Base-by-base conservation (phyloP, 306 rosid genomes). In the Prunus mume region DNA sequence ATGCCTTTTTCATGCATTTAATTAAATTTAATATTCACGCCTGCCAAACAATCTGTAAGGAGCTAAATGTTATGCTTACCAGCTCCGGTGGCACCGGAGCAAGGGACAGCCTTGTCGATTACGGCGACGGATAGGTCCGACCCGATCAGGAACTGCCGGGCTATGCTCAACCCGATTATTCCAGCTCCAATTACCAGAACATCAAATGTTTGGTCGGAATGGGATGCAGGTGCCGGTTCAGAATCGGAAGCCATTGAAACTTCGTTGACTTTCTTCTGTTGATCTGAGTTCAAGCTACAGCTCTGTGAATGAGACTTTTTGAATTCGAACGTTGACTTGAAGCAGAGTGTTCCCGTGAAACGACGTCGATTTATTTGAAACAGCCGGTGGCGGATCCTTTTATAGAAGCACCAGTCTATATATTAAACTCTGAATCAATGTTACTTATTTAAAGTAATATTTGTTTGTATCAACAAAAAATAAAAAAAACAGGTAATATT, bases 71-170 rank as follows among this genome's bases (percentile, higher is more conserved):
- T 56, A 56, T 19, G 2, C 43, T 70, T 79, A 91, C 98, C 98
- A 65, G 98, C 98, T 25, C 97, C 98, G 57, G 98, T 94, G 74
- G 98, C 96, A 73, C 98, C 97, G n/a, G 98, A 91, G 86, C 98
- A 94, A 80, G 98, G 97, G 43, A 91, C 83, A 46, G 76, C 90
- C 86, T 90, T 94, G 76, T 94, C 98, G 20, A 94, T 90, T 0
- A 94, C 74, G 58, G 96, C 96, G 2, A 94, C 93, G 4, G 98
- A 90, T 2, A 94, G 79, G 76, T 94, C 93, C 78, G 98, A 85
- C 79, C 71, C 86, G 63, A 81, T 62, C 4, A 94, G 85, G 62
- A 94, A 73, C 79, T 91, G 89, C 22, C 91, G 90, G 72, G 97
- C 96, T 12, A 91, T 83, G 68, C 89, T 87, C 76, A 91, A 83